Percentiles rank a stretch among this genome's conserved stretches.
Evolutionary conservation across 768 basidiomycete genomes (phyloP).

Genomic region (Psilocybe cubensis): DNA sequence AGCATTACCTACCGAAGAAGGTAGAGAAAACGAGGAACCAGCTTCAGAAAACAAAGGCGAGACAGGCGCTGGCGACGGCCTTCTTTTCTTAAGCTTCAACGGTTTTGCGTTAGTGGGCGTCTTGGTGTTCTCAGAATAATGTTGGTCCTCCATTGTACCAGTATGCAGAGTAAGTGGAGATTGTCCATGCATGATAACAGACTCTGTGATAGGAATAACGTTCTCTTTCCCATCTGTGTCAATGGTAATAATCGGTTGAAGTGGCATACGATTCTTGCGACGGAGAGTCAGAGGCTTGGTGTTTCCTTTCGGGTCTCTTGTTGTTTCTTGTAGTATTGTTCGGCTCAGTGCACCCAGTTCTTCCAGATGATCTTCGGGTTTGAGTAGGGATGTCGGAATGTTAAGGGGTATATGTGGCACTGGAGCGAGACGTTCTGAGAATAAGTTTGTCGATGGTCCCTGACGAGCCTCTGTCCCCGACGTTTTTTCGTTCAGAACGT

Average conservation of each 20-base stretch:
- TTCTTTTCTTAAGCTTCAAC: constrained; percentile 42
- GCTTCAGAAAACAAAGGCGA: constrained; percentile 54
- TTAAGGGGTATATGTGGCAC: constrained; percentile 3
- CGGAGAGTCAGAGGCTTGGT: constrained; percentile 50
- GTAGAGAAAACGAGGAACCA: constrained; percentile 38
- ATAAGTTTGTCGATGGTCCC: constrained; percentile 1
- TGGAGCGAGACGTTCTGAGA: constrained; percentile 2
- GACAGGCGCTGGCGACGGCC: constrained; percentile 20
- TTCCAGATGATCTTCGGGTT: background rate
- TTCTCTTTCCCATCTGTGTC: constrained; percentile 64
- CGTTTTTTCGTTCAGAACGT: constrained; percentile 64
- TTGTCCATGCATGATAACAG: constrained; percentile 20
- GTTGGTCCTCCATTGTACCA: constrained; percentile 11
- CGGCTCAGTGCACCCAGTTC: background rate
- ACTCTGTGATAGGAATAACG: constrained; percentile 20
- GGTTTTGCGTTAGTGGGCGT: constrained; percentile 10
- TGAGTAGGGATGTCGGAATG: background rate
- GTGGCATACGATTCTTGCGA: constrained; percentile 31
- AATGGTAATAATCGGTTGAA: constrained; percentile 22
- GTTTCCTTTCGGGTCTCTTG: constrained; percentile 15
- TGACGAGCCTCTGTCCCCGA: constrained; percentile 14
- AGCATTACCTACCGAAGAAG: constrained; percentile 37
- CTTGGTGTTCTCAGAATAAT: constrained; percentile 5
- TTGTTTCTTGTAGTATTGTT: background rate
- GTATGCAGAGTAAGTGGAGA: constrained; percentile 23